Percentiles rank a stretch among this genome's conserved stretches.
Evolutionary conservation across 768 basidiomycete species (phyloP).

Genomic region (Pleurotus cornucopiae): DNA sequence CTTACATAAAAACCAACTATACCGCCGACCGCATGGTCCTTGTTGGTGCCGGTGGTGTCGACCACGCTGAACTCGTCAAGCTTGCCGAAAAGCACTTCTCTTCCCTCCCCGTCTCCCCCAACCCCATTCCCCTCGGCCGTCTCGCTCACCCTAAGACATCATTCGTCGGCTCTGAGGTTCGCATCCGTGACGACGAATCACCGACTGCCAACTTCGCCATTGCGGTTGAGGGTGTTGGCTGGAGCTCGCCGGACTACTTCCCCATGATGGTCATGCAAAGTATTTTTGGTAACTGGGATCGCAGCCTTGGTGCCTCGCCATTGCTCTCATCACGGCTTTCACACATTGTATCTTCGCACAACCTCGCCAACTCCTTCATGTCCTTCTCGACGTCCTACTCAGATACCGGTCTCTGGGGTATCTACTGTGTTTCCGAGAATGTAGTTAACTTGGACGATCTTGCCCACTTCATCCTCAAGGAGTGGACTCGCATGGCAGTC

Average conservation of each 20-base stretch:
- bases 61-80: constrained; percentile 88
- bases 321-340: constrained; percentile 89
- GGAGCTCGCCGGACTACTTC: constrained; percentile 98
- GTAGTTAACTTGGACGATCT: constrained; percentile 90
- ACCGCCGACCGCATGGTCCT: constrained; percentile 99
- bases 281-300: constrained; percentile 99
- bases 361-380: constrained; percentile 99
- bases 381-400: constrained; percentile 98
- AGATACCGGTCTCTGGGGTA: constrained; percentile 98
- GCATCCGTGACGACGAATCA: constrained; percentile 88
- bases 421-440: constrained; percentile 96
- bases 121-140: constrained; percentile 86
- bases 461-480: constrained; percentile 88
- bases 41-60: constrained; percentile 93
- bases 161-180: constrained; percentile 94
- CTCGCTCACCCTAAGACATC: constrained; percentile 69
- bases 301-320: constrained; percentile 86
- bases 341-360: constrained; percentile 86
- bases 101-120: constrained; percentile 78
- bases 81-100: constrained; percentile 95
- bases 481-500: constrained; percentile 95
- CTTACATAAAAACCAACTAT: constrained; percentile 97
- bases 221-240: constrained; percentile 96
- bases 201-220: constrained; percentile 91
- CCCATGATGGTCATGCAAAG: constrained; percentile 98